Evolutionary conservation across 805 yeast genomes (phyloP), one percentile per base, ranked within the genome.

Genomic region (Candida krabiensis): DNA sequence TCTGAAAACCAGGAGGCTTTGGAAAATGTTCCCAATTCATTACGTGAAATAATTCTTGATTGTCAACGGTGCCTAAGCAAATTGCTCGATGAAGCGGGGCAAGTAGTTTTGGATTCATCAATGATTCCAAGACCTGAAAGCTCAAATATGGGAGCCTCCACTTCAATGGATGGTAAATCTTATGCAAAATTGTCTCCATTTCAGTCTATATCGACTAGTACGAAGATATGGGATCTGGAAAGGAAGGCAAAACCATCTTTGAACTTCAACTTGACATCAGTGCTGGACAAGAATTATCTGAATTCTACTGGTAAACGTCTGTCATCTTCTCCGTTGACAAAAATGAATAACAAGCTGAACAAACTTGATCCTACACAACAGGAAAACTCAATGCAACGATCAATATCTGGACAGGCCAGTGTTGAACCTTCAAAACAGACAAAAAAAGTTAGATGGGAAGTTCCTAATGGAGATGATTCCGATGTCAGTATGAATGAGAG

Each of bases 401-500:
- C 7, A 45, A 35, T 33, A 35, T 4, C 9, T 31, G 3, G 47
- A 47, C 12, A n/a, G 26, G 2, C n/a, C 35, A 9, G 19, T 29
- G 4, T 23, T 31, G n/a, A n/a, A 15, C 14, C 15, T n/a, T 30
- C 29, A 17, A 64, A 60, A 41, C 48, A 50, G 9, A 31, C 55
- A 9, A 71, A 71, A 37, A 71, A 66, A 41, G 79, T 74, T 2
- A 63, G 77, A 44, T 73, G 77, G 74, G 68, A 67, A 41, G 64
- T 65, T 9, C 70, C 70, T 2, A 33, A 40, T 19, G 40, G 40
- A 3, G 46, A 37, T 9, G 47, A 47, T n/a, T 43, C 50, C 2
- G 56, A 52, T 32, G 38, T 49, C 7, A 46, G 42, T 28, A 47
- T 44, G 53, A 39, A 35, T 19, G 52, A 49, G 9, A 38, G 36